These are phyloP conservation scores for Fusarium gaditjirri DNA, from an alignment of 2,329 filamentous ascomycete genomes.

Conservation along the genomic window DNA sequence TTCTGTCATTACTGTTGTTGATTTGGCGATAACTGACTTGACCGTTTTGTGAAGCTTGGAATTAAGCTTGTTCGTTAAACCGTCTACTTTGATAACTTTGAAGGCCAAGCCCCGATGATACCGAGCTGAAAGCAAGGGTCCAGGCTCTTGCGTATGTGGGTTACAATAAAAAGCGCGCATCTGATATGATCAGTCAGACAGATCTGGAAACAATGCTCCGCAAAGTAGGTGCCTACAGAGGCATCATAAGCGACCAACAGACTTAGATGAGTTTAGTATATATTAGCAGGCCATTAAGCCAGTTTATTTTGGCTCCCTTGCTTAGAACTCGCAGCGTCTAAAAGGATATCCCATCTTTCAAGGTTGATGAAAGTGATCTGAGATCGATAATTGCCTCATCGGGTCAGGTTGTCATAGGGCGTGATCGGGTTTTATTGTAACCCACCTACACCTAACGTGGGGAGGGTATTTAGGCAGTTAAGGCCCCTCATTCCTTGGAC, in stretches of 20 bases:
- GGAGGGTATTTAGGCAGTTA: slow-evolving; percentile 16
- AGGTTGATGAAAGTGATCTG: not conserved
- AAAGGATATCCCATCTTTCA: too few relatives aligned
- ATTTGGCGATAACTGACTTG: too few relatives aligned
- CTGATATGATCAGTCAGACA: not conserved
- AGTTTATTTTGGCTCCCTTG: too few relatives aligned
- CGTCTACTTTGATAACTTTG: not conserved
- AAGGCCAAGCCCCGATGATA: slow-evolving; percentile 12
- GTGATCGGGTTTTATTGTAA: not conserved
- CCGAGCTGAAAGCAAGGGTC: slow-evolving; percentile 20
- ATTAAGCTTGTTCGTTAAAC: slow-evolving; percentile 4
- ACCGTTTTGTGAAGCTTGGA: not conserved
- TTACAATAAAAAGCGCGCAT: slow-evolving; percentile 9
- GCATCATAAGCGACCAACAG: too few relatives aligned
- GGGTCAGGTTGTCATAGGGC: not conserved
- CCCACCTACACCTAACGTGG: not conserved
- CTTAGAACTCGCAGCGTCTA: too few relatives aligned
- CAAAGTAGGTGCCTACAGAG: not conserved
- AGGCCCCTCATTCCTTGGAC: not conserved
- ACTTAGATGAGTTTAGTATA: too few relatives aligned
- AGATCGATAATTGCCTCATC: not conserved
- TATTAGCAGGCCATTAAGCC: too few relatives aligned
- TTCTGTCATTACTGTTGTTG: too few relatives aligned
- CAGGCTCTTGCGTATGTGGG: not conserved
- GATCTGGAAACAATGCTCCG: not conserved